A percentile compares a stretch with the other conserved stretches of the same genome.
These are phyloP conservation scores for Xylariaceae sp. DNA, from an alignment of 2,329 filamentous ascomycete species.

Conservation along the genomic window DNA sequence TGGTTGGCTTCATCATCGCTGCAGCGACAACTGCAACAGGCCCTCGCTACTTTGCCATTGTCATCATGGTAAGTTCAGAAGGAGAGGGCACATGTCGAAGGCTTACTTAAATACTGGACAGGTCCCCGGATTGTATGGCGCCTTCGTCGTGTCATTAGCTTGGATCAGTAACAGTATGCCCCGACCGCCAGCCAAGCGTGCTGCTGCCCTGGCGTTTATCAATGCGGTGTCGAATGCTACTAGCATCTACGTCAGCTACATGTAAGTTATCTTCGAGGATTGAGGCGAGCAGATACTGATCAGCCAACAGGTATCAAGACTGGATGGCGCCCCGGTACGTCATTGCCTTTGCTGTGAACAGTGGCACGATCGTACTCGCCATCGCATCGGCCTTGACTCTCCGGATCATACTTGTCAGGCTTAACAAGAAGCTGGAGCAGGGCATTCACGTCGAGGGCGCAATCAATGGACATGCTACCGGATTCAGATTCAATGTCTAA, in stretches of 20 bases:
- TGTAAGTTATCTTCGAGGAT: slow-evolving; percentile 9
- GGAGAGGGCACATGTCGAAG: not conserved
- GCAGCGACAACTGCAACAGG: slow-evolving; percentile 55
- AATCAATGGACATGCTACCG: slow-evolving; percentile 53
- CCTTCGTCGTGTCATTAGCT: slow-evolving; percentile 61
- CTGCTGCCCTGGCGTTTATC: slow-evolving; percentile 65
- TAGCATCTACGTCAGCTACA: slow-evolving; percentile 56
- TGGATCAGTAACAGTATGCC: slow-evolving; percentile 76
- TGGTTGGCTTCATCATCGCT: slow-evolving; percentile 62
- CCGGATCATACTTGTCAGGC: slow-evolving; percentile 54
- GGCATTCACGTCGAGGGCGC: slow-evolving; percentile 53
- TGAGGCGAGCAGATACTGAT: not conserved
- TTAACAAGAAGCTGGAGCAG: slow-evolving; percentile 65
- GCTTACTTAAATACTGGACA: slow-evolving; percentile 14
- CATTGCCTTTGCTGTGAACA: slow-evolving; percentile 63
- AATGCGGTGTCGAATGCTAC: slow-evolving; percentile 66
- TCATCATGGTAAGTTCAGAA: slow-evolving; percentile 55
- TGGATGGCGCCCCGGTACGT: slow-evolving; percentile 39
- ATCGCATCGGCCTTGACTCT: slow-evolving; percentile 59
- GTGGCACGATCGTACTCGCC: slow-evolving; percentile 56
- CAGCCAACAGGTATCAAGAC: slow-evolving; percentile 59
- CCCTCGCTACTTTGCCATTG: slow-evolving; percentile 64
- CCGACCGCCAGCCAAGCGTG: slow-evolving; percentile 67
- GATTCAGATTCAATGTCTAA: slow-evolving; percentile 61
- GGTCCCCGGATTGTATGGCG: slow-evolving; percentile 56